Evolutionary conservation across 148 eudicot genomes (phyloP).

Genomic region (Diospyros kaki): DNA sequence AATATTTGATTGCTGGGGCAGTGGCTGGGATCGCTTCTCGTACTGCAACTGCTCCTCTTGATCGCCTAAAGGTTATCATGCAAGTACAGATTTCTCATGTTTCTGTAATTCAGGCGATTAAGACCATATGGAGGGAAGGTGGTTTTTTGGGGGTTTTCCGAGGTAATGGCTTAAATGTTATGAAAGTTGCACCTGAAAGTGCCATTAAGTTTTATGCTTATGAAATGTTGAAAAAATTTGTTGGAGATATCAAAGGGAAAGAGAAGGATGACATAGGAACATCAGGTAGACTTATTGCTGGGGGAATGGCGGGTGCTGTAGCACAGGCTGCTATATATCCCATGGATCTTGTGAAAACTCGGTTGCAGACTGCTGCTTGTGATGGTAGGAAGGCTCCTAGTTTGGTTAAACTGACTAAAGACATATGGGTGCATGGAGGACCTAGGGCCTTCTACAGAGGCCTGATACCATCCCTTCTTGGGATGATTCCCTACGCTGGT

Average conservation of each 20-base stretch:
- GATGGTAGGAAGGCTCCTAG: constrained; percentile 61
- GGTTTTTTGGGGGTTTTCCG: constrained; percentile 74
- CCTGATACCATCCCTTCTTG: constrained; percentile 81
- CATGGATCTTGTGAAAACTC: constrained; percentile 89
- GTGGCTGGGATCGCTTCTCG: constrained; percentile 98
- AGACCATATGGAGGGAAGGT: constrained; percentile 80
- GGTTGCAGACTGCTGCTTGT: constrained; percentile 70
- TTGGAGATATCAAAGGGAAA: constrained; percentile 59
- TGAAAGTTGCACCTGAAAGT: constrained; percentile 97
- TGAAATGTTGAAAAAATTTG: constrained; percentile 69
- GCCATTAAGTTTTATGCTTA: constrained; percentile 88
- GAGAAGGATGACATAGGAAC: constrained; percentile 68
- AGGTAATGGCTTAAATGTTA: constrained; percentile 84
- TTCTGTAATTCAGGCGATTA: constrained; percentile 51
- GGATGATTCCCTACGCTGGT: constrained; percentile 93
- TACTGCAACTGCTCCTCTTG: constrained; percentile 95
- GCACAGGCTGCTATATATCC: constrained; percentile 96
- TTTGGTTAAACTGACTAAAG: constrained; percentile 59
- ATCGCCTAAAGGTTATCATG: constrained; percentile 75
- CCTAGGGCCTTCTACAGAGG: constrained; percentile 88
- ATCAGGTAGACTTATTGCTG: constrained; percentile 71
- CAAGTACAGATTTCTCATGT: constrained; percentile 74
- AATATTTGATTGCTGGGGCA: constrained; percentile 89
- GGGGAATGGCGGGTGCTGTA: constrained; percentile 92
- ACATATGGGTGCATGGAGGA: constrained; percentile 88